Evolutionary conservation across 768 basidiomycete species (phyloP).

Genomic region (Lyophyllum semitale): DNA sequence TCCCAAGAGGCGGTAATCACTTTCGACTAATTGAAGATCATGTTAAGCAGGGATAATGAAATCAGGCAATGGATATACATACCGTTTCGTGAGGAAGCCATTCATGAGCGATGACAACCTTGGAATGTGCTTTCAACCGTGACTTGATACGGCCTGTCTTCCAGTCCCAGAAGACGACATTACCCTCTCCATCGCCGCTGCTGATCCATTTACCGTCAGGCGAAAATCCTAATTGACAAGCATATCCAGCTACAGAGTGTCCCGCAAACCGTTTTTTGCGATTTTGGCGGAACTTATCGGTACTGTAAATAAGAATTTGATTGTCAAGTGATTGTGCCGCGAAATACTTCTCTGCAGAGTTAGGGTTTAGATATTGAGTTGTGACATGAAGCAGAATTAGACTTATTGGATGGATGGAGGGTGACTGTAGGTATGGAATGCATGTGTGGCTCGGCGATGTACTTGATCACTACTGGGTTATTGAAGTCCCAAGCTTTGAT

Average conservation of each 20-base stretch:
- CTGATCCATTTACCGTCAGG: constrained; percentile 99
- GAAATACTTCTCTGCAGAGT: constrained; percentile 80
- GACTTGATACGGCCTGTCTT: constrained; percentile 97
- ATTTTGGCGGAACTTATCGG: constrained; percentile 98
- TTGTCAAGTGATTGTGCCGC: constrained; percentile 98
- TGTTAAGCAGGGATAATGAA: constrained; percentile 14
- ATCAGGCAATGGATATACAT: constrained; percentile 65
- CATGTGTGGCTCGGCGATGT: constrained; percentile 99
- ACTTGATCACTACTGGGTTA: constrained; percentile 99
- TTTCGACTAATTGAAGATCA: constrained; percentile 68
- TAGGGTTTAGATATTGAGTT: constrained; percentile 8
- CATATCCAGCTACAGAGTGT: constrained; percentile 95
- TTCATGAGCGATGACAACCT: constrained; percentile 97
- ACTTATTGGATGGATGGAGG: constrained; percentile 90
- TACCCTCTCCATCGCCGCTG: constrained; percentile 93
- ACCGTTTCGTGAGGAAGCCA: constrained; percentile 98
- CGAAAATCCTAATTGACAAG: constrained; percentile 95
- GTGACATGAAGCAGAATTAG: constrained; percentile 7
- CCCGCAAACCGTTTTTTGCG: constrained; percentile 98
- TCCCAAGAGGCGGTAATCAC: constrained; percentile 98
- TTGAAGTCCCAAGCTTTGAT: constrained; percentile 99
- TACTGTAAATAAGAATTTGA: constrained; percentile 96
- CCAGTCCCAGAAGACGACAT: constrained; percentile 99
- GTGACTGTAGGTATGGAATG: constrained; percentile 99
- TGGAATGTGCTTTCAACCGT: constrained; percentile 83